phyloP scores from a whole-genome alignment of 2,329 filamentous ascomycete species.

The Elsinoe australis region DNA sequence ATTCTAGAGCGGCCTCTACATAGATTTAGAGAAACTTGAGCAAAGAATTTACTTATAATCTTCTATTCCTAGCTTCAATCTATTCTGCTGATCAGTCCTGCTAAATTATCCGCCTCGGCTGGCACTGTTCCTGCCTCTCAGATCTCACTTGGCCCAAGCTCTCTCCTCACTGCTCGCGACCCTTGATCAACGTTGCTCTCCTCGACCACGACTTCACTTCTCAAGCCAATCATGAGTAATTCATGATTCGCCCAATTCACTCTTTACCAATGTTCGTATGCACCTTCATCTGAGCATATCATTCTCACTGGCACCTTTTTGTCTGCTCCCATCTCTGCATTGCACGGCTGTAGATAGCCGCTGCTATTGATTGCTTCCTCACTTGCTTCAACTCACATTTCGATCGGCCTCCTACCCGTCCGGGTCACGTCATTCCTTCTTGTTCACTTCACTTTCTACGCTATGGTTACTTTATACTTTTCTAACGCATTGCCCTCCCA shows the following conservation, averaged over 20 bases:
- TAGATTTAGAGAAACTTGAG: too few relatives aligned
- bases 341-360: slow-evolving; percentile 10
- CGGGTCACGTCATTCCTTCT: too few relatives aligned
- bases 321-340: background rate
- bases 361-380: background rate
- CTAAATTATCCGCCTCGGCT: background rate
- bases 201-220: background rate
- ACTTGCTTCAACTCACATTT: slow-evolving; percentile 8
- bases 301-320: background rate
- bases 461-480: background rate
- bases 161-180: slow-evolving; percentile 4
- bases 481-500: slow-evolving; percentile 21
- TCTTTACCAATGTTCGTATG: slow-evolving; percentile 14
- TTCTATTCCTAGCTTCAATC: background rate
- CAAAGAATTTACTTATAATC: too few relatives aligned
- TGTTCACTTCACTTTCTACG: background rate
- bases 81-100: background rate
- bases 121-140: background rate
- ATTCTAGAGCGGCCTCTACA: slow-evolving; percentile 16
- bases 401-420: slow-evolving; percentile 7
- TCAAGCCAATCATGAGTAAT: slow-evolving; percentile 1
- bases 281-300: background rate
- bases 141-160: slow-evolving; percentile 9
- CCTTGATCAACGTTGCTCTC: background rate
- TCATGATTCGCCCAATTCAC: slow-evolving; percentile 3